Percentiles rank a stretch among this genome's conserved stretches.
phyloP scores from a whole-genome alignment of 257 asterid genomes.

The Cynanchum wilfordii region DNA sequence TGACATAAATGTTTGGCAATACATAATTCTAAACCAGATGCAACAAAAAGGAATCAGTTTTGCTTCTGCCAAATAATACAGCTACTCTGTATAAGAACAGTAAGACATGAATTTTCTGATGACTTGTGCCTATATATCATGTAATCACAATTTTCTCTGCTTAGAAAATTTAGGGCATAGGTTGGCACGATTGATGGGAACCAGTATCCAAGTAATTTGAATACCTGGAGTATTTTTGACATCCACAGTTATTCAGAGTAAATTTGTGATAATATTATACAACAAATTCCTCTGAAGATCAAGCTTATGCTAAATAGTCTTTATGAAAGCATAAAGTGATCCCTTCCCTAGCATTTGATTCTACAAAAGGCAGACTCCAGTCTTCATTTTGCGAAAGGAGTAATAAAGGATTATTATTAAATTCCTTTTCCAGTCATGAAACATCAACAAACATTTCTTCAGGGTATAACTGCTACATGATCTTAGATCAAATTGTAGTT shows the following conservation, averaged over 20 bases:
- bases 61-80: constrained; percentile 1
- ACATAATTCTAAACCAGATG: not conserved
- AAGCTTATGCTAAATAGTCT: not conserved
- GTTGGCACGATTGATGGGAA: not conserved
- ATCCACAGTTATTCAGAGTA: not conserved
- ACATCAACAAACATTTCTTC: not conserved
- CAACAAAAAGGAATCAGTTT: not conserved
- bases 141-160: not conserved
- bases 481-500: not conserved
- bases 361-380: not conserved
- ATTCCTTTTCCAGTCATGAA: not conserved
- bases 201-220: too few relatives aligned
- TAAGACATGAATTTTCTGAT: not conserved
- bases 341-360: not conserved
- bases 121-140: not conserved
- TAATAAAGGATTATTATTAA: not conserved
- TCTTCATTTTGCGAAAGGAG: not conserved
- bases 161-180: not conserved
- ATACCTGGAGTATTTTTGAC: not conserved
- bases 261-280: not conserved
- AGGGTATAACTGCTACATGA: not conserved
- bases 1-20: not conserved
- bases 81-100: not conserved
- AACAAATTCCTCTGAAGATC: not conserved
- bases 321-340: too few relatives aligned